phyloP scores from a whole-genome alignment of 495 filamentous ascomycete species.

The Pseudotulostoma volvatum region DNA sequence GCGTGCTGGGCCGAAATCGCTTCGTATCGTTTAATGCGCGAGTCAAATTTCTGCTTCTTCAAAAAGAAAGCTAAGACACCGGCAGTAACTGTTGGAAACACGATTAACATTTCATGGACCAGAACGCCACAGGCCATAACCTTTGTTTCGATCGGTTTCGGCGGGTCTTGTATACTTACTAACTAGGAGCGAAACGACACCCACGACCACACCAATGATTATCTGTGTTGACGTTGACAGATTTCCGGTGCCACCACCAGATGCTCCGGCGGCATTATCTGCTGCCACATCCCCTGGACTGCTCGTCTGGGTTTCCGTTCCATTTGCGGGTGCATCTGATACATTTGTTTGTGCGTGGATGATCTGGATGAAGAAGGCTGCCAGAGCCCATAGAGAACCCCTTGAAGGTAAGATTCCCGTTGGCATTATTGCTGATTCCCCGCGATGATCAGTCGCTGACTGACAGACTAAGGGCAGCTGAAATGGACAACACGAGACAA shows the following conservation, averaged over 20 bases:
- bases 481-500: no score
- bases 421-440: no score
- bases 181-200: slow-evolving; percentile 11
- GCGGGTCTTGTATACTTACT: no score
- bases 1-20: background rate
- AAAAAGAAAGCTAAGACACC: slow-evolving; percentile 12
- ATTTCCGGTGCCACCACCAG: slow-evolving; percentile 1
- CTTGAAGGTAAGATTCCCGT: background rate
- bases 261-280: slow-evolving; percentile 1
- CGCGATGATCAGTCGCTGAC: no score
- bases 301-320: background rate
- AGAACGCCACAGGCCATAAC: no score
- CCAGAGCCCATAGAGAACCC: background rate
- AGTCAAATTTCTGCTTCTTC: slow-evolving; percentile 14
- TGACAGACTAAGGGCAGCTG: no score
- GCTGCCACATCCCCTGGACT: background rate
- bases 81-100: slow-evolving; percentile 9
- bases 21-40: slow-evolving; percentile 2
- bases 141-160: no score
- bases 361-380: background rate
- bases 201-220: slow-evolving; percentile 17
- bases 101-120: background rate
- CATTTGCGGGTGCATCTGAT: background rate
- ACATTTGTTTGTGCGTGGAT: background rate
- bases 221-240: slow-evolving; percentile 6